Evolutionary conservation across 106 monocot species (phyloP).

Genomic region (Dioscorea dumetorum): DNA sequence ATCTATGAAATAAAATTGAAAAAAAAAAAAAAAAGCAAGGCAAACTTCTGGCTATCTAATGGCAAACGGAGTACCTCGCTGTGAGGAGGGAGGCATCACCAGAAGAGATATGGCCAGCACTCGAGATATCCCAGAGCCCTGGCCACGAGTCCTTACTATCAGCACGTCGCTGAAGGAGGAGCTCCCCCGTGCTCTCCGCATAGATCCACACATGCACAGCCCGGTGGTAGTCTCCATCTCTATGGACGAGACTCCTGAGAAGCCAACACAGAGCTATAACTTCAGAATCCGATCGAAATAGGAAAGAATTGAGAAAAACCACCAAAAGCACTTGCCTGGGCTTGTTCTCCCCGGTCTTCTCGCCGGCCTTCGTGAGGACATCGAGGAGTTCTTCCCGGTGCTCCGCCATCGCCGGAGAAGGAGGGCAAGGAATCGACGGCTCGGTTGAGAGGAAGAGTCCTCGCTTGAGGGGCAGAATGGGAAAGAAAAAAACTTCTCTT

Average conservation of each 20-base stretch:
- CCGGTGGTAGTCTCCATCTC: slow-evolving; percentile 86
- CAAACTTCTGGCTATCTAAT: too few species aligned
- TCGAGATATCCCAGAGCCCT: slow-evolving; percentile 89
- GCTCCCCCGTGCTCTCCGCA: slow-evolving; percentile 81
- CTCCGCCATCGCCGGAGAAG: slow-evolving; percentile 14
- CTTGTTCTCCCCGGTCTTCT: slow-evolving; percentile 76
- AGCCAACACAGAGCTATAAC: not conserved
- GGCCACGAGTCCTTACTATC: slow-evolving; percentile 98
- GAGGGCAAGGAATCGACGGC: too few species aligned
- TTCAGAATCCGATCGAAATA: not conserved
- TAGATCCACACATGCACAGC: slow-evolving; percentile 98
- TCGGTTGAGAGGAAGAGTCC: too few species aligned
- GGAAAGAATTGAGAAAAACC: not conserved
- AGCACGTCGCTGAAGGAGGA: slow-evolving; percentile 84
- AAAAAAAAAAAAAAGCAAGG: too few species aligned
- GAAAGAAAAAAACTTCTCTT: too few species aligned
- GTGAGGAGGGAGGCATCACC: slow-evolving; percentile 73
- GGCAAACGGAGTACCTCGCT: slow-evolving; percentile 44
- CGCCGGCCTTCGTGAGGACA: slow-evolving; percentile 69
- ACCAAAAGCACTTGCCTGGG: slow-evolving; percentile 31
- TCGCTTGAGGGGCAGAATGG: too few species aligned
- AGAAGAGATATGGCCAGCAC: slow-evolving; percentile 91
- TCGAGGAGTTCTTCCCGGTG: slow-evolving; percentile 57
- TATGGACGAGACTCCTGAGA: slow-evolving; percentile 60
- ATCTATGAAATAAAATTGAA: too few species aligned